phyloP scores from a whole-genome alignment of 495 filamentous ascomycete species.

The Hyphodiscus hymeniophilus region DNA sequence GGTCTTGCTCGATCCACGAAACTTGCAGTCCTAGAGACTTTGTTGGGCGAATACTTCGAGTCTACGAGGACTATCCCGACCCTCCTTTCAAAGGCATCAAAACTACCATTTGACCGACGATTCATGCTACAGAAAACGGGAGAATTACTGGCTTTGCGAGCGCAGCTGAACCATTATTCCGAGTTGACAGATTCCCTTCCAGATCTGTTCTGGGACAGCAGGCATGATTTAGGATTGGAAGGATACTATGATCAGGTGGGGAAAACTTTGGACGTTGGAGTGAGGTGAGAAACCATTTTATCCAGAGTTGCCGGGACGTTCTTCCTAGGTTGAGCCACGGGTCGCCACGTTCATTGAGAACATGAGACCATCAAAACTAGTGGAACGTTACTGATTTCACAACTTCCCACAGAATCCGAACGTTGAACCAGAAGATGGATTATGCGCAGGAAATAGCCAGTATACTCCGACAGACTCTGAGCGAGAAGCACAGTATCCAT shows the following conservation, averaged over 20 bases:
- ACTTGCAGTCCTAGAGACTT: conserved; percentile 81
- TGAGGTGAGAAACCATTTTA: too few species aligned
- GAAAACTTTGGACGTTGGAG: conserved; percentile 81
- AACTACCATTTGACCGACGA: conserved; percentile 59
- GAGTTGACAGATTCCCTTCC: conserved; percentile 93
- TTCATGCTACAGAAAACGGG: conserved; percentile 92
- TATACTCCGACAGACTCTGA: conserved; percentile 79
- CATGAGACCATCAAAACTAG: too few species aligned
- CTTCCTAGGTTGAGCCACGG: too few species aligned
- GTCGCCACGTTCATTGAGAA: too few species aligned
- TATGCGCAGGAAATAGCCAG: conserved; percentile 93
- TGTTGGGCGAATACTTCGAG: conserved; percentile 75
- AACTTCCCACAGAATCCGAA: conserved; percentile 87
- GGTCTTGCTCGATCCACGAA: conserved; percentile 95
- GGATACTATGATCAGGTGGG: conserved; percentile 93
- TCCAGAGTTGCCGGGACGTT: too few species aligned
- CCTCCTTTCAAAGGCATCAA: conserved; percentile 54
- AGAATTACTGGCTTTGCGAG: conserved; percentile 80
- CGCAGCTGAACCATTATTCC: conserved; percentile 92
- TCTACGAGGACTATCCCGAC: conserved; percentile 74
- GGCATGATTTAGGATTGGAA: conserved; percentile 73
- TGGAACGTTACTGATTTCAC: too few species aligned
- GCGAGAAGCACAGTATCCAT: conserved; percentile 77
- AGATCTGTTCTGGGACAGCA: conserved; percentile 83
- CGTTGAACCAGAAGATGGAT: conserved; percentile 93